A percentile compares a stretch with the other conserved stretches of the same genome.
These are phyloP conservation scores for Phycomyces nitens DNA, from an alignment of 192 early-diverging fungal species.

Conservation along the genomic window DNA sequence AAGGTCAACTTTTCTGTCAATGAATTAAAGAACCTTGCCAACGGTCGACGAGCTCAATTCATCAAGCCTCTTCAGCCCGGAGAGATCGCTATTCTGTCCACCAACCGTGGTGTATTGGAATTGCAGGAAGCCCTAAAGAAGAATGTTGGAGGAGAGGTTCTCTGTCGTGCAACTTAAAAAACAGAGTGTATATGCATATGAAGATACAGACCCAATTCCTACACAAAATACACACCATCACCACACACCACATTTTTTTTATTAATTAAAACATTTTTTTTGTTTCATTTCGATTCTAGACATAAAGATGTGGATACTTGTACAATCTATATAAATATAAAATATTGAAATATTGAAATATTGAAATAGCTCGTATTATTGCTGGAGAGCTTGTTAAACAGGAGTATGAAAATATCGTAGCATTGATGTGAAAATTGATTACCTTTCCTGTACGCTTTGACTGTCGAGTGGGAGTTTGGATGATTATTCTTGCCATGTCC, in stretches of 20 bases:
- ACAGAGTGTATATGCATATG: background rate
- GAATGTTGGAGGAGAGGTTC: slow-evolving; percentile 83
- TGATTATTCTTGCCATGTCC: background rate
- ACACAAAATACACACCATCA: too few species aligned
- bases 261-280: too few species aligned
- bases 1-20: slow-evolving; percentile 75
- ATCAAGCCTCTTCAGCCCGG: slow-evolving; percentile 83
- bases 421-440: background rate
- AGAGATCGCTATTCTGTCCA: slow-evolving; percentile 88
- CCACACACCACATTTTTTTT: too few species aligned
- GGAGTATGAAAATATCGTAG: background rate
- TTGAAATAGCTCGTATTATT: too few species aligned
- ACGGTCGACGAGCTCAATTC: slow-evolving; percentile 70
- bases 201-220: too few species aligned
- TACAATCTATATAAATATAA: too few species aligned
- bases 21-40: slow-evolving; percentile 75
- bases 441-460: background rate
- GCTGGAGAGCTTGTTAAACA: too few species aligned
- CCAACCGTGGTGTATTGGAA: slow-evolving; percentile 83
- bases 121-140: slow-evolving; percentile 84
- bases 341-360: too few species aligned
- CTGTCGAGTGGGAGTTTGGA: background rate
- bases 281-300: too few species aligned
- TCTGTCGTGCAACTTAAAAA: slow-evolving; percentile 58
- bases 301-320: too few species aligned